Conservation (phyloP, 176 grass and related monocot species). For the Miscanthus lutarioriparius region DNA sequence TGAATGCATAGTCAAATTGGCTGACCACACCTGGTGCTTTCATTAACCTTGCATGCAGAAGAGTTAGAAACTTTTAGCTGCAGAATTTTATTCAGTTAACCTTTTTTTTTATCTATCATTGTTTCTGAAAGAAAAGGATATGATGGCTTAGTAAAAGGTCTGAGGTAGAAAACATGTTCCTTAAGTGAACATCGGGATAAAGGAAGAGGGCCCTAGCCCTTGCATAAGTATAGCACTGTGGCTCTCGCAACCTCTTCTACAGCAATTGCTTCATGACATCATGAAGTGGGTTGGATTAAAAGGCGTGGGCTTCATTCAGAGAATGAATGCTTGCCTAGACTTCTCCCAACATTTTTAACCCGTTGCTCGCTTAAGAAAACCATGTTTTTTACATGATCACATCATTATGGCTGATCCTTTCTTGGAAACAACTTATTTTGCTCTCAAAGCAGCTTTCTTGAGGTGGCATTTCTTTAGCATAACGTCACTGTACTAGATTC, state of each 20-base stretch:
- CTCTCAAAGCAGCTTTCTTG: background rate
- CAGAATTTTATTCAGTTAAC: too few species aligned
- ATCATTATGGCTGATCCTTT: slow-evolving; percentile 65
- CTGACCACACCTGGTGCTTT: background rate
- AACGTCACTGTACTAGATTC: background rate
- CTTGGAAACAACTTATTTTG: slow-evolving; percentile 8
- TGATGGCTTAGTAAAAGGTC: slow-evolving; percentile 82
- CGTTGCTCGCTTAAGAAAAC: slow-evolving; percentile 39
- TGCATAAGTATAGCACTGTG: slow-evolving; percentile 61
- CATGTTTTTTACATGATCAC: slow-evolving; percentile 60
- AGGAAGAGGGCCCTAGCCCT: slow-evolving; percentile 66
- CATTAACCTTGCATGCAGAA: background rate
- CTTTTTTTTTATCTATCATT: background rate
- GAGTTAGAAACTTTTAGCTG: background rate
- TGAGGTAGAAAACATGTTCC: slow-evolving; percentile 51
- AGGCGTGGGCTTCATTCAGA: slow-evolving; percentile 79
- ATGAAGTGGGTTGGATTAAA: slow-evolving; percentile 64
- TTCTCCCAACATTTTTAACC: slow-evolving; percentile 64
- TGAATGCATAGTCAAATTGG: background rate
- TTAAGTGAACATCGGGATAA: slow-evolving; percentile 38
- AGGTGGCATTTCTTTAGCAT: background rate
- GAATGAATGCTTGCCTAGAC: slow-evolving; percentile 70
- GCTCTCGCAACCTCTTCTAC: slow-evolving; percentile 72
- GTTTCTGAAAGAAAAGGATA: slow-evolving; percentile 58
- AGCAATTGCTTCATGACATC: slow-evolving; percentile 53